Percentiles rank a stretch among this genome's conserved stretches.
These are phyloP conservation scores for Boletus nobilissimus DNA, from an alignment of 1,284 basidiomycete genomes.

Conservation along the genomic window DNA sequence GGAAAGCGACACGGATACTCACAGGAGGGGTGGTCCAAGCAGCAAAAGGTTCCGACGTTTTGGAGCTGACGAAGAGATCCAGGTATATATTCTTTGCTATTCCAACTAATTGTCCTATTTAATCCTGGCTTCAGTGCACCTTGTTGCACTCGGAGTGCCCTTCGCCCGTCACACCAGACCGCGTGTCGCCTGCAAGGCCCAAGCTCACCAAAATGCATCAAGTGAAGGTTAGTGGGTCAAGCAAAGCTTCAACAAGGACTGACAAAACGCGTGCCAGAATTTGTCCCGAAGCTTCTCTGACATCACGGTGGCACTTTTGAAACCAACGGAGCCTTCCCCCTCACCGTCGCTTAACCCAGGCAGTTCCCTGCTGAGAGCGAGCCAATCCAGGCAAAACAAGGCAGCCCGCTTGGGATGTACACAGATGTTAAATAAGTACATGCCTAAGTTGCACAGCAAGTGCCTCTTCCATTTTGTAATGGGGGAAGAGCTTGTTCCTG, in stretches of 20 bases:
- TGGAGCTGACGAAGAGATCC: background rate
- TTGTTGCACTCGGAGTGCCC: no score
- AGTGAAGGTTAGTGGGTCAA: background rate
- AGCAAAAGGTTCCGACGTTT: no score
- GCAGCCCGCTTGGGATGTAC: background rate
- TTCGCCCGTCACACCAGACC: background rate
- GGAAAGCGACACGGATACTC: no score
- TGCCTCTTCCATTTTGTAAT: conserved; percentile 1
- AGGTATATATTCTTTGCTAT: background rate
- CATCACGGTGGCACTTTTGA: background rate
- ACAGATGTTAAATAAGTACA: background rate
- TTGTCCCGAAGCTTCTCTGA: background rate
- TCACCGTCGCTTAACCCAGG: background rate
- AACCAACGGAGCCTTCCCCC: background rate
- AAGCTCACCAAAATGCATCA: background rate
- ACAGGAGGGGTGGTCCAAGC: no score
- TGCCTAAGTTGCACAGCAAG: background rate
- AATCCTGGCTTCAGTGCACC: background rate
- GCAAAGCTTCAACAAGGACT: background rate
- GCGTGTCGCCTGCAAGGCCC: no score
- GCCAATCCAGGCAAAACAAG: background rate
- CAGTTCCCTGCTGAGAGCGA: background rate
- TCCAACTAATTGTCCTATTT: background rate
- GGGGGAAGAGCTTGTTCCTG: background rate
- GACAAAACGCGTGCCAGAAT: background rate